These are phyloP conservation scores for Cubamyces lactineus DNA, from an alignment of 768 basidiomycete genomes.

Conservation along the genomic window DNA sequence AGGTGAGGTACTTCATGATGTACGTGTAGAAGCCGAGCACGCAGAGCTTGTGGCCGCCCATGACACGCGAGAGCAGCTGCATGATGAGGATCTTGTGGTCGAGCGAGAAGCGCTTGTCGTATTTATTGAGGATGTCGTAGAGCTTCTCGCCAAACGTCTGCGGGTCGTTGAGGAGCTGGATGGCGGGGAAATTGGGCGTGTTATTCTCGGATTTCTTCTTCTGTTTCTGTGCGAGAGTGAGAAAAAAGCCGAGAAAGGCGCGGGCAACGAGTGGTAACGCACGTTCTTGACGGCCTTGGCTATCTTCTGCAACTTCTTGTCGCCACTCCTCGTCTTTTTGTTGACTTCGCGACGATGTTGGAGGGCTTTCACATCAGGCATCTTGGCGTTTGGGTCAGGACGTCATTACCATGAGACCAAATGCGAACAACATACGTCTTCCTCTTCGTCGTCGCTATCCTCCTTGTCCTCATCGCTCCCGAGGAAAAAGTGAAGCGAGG, in stretches of 20 bases:
- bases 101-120: slow-evolving; percentile 94
- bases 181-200: slow-evolving; percentile 82
- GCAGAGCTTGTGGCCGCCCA: slow-evolving; percentile 90
- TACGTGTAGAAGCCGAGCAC: slow-evolving; percentile 96
- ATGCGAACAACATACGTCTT: slow-evolving; percentile 31
- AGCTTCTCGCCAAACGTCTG: slow-evolving; percentile 95
- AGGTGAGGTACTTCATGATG: slow-evolving; percentile 89
- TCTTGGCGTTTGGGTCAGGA: slow-evolving; percentile 38
- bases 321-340: slow-evolving; percentile 85
- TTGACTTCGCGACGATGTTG: slow-evolving; percentile 91
- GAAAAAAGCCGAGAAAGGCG: not conserved
- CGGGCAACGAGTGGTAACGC: slow-evolving; percentile 14
- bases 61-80: slow-evolving; percentile 94
- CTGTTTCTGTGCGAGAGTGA: slow-evolving; percentile 40
- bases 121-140: slow-evolving; percentile 77
- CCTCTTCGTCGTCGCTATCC: slow-evolving; percentile 72
- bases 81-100: slow-evolving; percentile 98
- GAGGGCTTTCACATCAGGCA: slow-evolving; percentile 69
- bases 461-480: slow-evolving; percentile 78
- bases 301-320: slow-evolving; percentile 77
- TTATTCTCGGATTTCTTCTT: slow-evolving; percentile 30
- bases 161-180: slow-evolving; percentile 92
- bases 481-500: slow-evolving; percentile 96
- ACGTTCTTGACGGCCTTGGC: slow-evolving; percentile 80
- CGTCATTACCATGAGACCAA: not conserved